A percentile compares a stretch with the other conserved stretches of the same genome.
These are phyloP conservation scores for Entophlyctis helioformis DNA, from an alignment of 192 early-diverging fungal species.

Conservation along the genomic window DNA sequence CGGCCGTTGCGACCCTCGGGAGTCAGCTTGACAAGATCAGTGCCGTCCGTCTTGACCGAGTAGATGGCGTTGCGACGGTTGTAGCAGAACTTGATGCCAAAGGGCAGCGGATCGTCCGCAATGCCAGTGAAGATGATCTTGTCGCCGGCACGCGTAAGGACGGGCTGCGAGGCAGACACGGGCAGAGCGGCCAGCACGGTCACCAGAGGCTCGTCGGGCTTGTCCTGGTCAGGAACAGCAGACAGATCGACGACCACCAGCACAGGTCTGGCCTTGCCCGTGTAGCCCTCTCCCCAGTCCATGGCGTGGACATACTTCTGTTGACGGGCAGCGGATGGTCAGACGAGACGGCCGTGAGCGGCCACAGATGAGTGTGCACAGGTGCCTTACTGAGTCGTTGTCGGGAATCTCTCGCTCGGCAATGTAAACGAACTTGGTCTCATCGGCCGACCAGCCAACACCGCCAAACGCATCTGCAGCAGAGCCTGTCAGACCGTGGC, in stretches of 20 bases:
- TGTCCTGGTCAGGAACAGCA: too few species aligned
- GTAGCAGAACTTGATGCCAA: slow-evolving; percentile 54
- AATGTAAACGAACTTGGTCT: slow-evolving; percentile 45
- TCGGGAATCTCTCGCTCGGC: slow-evolving; percentile 47
- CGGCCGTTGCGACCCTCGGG: slow-evolving; percentile 24
- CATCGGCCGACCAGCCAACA: slow-evolving; percentile 47
- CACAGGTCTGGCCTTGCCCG: slow-evolving; percentile 39
- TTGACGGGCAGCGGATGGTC: too few species aligned
- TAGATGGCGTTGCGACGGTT: slow-evolving; percentile 54
- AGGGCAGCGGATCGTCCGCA: slow-evolving; percentile 34
- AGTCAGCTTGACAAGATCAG: slow-evolving; percentile 15
- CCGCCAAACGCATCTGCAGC: slow-evolving; percentile 25
- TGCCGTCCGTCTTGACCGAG: slow-evolving; percentile 28
- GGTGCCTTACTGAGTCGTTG: too few species aligned
- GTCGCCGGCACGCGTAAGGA: too few species aligned
- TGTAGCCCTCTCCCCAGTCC: slow-evolving; percentile 64
- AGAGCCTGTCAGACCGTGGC: background rate
- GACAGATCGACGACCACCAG: slow-evolving; percentile 47
- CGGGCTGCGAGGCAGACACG: too few species aligned
- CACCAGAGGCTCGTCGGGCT: too few species aligned
- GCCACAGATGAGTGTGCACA: too few species aligned
- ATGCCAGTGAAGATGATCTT: slow-evolving; percentile 59
- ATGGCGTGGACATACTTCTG: slow-evolving; percentile 29
- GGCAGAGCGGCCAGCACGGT: too few species aligned
- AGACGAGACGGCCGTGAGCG: too few species aligned